These are phyloP conservation scores for Penicillium parvum DNA, from an alignment of 495 filamentous ascomycete genomes.

Conservation along the genomic window DNA sequence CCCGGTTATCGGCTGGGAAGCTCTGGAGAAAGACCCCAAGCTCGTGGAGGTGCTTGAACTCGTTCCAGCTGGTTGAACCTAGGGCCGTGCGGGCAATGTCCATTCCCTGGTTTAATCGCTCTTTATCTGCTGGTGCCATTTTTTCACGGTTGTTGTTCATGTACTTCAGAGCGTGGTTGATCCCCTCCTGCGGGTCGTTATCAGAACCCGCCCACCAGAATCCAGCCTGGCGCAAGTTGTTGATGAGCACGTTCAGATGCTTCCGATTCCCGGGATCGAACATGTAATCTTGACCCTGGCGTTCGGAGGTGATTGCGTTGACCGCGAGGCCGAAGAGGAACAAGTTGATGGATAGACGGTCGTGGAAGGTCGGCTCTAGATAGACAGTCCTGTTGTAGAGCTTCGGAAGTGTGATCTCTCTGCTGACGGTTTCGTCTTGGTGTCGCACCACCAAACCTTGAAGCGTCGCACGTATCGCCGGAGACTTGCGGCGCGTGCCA, in stretches of 20 bases:
- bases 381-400: constrained; percentile 67
- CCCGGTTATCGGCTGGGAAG: constrained; percentile 51
- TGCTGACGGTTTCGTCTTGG: constrained; percentile 60
- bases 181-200: constrained; percentile 54
- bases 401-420: constrained; percentile 60
- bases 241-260: constrained; percentile 59
- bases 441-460: constrained; percentile 81
- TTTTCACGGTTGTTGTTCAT: constrained; percentile 47
- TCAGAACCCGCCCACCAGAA: constrained; percentile 87
- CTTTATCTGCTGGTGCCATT: constrained; percentile 56
- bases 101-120: constrained; percentile 58
- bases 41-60: constrained; percentile 66
- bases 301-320: constrained; percentile 87
- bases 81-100: constrained; percentile 55
- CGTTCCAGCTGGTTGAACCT: constrained; percentile 55
- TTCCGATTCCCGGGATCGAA: constrained; percentile 71
- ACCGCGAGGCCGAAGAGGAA: constrained; percentile 76
- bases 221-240: constrained; percentile 78
- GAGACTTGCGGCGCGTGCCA: constrained; percentile 49
- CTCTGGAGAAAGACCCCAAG: constrained; percentile 65
- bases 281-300: constrained; percentile 80
- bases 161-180: constrained; percentile 63
- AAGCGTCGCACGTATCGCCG: constrained; percentile 65
- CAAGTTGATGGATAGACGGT: constrained; percentile 77
- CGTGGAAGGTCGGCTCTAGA: constrained; percentile 77